Evolutionary conservation across 2,329 filamentous ascomycete genomes (phyloP), one percentile per base, ranked within the genome.

Genomic region (Penicillium glabrum): DNA sequence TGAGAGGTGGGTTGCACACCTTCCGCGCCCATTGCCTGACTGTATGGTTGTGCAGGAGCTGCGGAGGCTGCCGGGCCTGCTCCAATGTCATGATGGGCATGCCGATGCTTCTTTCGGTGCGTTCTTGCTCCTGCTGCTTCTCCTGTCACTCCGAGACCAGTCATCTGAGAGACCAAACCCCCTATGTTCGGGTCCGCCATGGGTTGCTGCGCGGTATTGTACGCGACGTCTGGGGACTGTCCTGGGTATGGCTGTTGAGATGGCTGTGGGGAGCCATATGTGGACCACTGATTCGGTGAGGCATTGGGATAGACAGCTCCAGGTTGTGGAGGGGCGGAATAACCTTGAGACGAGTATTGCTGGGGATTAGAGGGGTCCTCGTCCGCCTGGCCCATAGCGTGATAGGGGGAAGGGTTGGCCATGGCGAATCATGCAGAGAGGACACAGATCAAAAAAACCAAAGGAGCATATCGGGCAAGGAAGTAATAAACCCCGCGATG

Each of bases 31-130:
- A 88, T 85, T 59, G 86, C 88, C 70, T 88, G 88, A 77, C 88
- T 88, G 76, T 89, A 90, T 11, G 86, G 79, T 68, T 89, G 86
- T 6, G 87, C 86, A 33, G 86, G 86, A 49, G 86, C 53, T 33
- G 31, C 14, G 16, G 35, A 39, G 14, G 35, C 35, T 13, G 62
- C 59, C 24, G 62, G 54, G 27, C 59, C 81, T 13, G 87, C 82
- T 23, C 89, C 86, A 52, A 98, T 85, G 39, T 86, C 88, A 74
- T 98, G 93, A 75, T 96, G 90, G 61, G 93, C 93, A 77, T 98
- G 93, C 58, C 91, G 86, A 73, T 97, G 89, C 83, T 96, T 97
- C 86, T 96, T 98, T 82, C 93, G 89, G 50, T 79, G 75, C 37
- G 74, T 64, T 72, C 86, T 77, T 50, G 71, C 64, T 52, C 68